Percentiles rank a stretch among this genome's conserved stretches.
Conservation (phyloP, 441 rosid genomes). For the Isatis lusitanica region DNA sequence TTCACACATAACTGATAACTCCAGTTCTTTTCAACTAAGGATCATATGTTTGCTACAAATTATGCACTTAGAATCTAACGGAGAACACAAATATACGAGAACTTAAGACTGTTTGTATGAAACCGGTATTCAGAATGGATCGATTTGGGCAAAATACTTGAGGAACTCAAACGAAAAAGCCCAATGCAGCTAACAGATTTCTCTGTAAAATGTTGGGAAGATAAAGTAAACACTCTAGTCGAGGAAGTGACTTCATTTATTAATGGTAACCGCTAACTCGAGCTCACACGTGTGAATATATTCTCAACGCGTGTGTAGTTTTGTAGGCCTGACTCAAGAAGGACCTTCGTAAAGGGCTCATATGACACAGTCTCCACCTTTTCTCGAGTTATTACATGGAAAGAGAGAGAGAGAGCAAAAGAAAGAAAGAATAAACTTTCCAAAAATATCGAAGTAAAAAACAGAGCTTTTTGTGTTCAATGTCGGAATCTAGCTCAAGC, state of each 20-base stretch:
- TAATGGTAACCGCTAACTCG: neutral
- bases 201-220: no score
- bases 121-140: neutral
- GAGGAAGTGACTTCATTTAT: neutral
- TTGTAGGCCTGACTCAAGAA: neutral
- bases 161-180: neutral
- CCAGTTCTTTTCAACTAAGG: neutral
- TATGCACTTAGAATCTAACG: neutral
- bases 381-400: constrained; percentile 21
- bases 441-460: neutral
- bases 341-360: neutral
- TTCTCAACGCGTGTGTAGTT: constrained; percentile 15
- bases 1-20: neutral
- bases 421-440: constrained; percentile 17
- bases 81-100: neutral
- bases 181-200: neutral
- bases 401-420: neutral
- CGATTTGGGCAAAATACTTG: neutral
- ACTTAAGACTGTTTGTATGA: neutral
- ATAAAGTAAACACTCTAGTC: no score
- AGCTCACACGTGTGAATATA: constrained; percentile 21
- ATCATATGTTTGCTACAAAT: neutral
- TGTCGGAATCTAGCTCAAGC: constrained; percentile 36
- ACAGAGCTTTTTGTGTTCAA: neutral
- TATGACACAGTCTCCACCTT: constrained; percentile 7